Percentiles rank a stretch among this genome's conserved stretches.
Conservation (phyloP, 1,139 yeast species). For the Scheffersomyces cryptocercus region DNA sequence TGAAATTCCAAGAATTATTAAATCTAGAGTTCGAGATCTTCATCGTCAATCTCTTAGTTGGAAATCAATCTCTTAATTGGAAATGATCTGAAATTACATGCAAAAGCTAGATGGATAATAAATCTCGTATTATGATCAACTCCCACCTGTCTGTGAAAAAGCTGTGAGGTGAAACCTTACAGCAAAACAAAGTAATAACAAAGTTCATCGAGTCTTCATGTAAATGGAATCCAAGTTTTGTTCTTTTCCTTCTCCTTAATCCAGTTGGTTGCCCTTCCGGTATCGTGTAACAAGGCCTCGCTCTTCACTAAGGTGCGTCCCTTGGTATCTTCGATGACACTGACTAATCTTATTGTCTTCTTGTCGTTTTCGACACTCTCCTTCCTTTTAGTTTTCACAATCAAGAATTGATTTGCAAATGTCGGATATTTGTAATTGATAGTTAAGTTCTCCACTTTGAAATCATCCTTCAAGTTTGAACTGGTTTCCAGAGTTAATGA, state of each 20-base stretch:
- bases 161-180: no score
- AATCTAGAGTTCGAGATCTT: no score
- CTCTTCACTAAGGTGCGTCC: constrained; percentile 42
- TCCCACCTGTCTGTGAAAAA: no score
- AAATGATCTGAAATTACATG: no score
- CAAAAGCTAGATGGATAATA: no score
- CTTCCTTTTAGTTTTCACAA: constrained; percentile 54
- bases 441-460: constrained; percentile 50
- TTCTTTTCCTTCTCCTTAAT: constrained; percentile 1
- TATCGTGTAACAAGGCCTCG: constrained; percentile 38
- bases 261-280: constrained; percentile 33
- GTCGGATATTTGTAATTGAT: constrained; percentile 73
- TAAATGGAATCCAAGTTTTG: constrained; percentile 7
- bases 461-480: constrained; percentile 41
- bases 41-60: no score
- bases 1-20: no score
- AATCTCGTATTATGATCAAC: no score
- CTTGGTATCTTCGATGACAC: constrained; percentile 33
- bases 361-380: constrained; percentile 26
- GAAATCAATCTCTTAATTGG: no score
- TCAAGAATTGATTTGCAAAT: constrained; percentile 74
- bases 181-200: no score
- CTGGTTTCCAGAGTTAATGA: constrained; percentile 34
- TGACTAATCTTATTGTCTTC: constrained; percentile 27
- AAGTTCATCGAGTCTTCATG: neutral